Conservation (phyloP, 176 grass and related monocot species). For the Metroxylon sagu region DNA sequence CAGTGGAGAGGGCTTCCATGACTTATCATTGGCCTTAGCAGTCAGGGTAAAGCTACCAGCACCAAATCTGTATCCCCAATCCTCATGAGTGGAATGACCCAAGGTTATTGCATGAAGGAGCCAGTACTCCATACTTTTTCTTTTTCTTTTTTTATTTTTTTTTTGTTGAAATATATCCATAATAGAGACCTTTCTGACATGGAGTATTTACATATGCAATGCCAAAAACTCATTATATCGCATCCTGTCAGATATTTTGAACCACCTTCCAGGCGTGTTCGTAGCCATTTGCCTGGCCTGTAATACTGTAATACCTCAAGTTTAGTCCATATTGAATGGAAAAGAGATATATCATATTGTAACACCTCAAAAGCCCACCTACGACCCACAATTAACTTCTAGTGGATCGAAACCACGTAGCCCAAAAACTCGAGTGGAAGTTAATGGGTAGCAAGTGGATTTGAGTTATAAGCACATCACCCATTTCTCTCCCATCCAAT, state of each 20-base stretch:
- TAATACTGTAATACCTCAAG: too few relatives aligned
- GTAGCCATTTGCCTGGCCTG: conserved; percentile 87
- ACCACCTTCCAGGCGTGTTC: conserved; percentile 77
- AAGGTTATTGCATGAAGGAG: conserved; percentile 62
- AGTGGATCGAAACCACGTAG: too few relatives aligned
- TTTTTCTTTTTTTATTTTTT: too few relatives aligned
- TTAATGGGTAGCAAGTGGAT: too few relatives aligned
- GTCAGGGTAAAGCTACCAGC: conserved; percentile 82
- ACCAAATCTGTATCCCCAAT: conserved; percentile 94
- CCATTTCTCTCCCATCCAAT: too few relatives aligned
- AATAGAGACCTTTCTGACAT: conserved; percentile 87
- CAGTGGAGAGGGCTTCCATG: conserved; percentile 47
- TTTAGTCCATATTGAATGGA: too few relatives aligned
- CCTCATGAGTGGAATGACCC: conserved; percentile 79
- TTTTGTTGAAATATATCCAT: conserved; percentile 99
- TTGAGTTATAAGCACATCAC: too few relatives aligned
- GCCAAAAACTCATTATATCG: conserved; percentile 93
- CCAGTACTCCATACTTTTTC: conserved; percentile 85
- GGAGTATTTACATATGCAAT: conserved; percentile 69
- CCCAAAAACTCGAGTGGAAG: too few relatives aligned
- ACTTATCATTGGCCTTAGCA: conserved; percentile 50
- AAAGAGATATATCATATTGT: too few relatives aligned
- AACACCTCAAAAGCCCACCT: too few relatives aligned
- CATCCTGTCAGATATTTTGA: conserved; percentile 69
- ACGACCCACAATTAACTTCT: too few relatives aligned